These are phyloP conservation scores for Amoebophrya sp. DNA, from an alignment of 169 alveolate genomes.

Conservation along the genomic window DNA sequence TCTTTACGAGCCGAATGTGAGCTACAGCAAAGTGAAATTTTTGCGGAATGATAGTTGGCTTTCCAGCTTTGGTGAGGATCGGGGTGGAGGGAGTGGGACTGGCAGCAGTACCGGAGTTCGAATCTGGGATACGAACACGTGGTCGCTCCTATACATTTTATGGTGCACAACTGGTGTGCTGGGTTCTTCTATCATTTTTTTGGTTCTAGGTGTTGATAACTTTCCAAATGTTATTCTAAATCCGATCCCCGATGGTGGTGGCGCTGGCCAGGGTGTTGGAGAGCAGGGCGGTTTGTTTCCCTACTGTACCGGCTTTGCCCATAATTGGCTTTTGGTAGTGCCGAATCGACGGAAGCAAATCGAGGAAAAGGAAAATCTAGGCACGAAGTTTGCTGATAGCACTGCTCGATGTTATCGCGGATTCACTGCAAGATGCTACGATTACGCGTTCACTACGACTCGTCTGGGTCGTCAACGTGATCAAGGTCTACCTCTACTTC, in stretches of 20 bases:
- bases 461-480: background rate
- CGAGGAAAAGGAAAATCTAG: background rate
- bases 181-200: no score
- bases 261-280: background rate
- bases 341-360: conserved; percentile 10
- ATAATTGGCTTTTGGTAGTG: background rate
- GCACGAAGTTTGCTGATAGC: background rate
- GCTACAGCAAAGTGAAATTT: background rate
- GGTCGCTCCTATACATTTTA: background rate
- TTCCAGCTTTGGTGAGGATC: background rate
- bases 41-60: background rate
- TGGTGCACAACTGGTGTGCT: no score
- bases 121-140: background rate
- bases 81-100: background rate
- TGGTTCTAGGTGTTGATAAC: no score
- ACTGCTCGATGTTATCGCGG: background rate
- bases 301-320: background rate
- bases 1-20: background rate
- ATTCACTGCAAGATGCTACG: background rate
- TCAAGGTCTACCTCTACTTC: background rate
- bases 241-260: background rate
- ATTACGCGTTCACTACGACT: background rate
- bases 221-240: no score
- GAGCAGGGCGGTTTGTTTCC: no score
- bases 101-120: background rate